Base-by-base conservation (phyloP, 306 rosid genomes). In the Quercus alba region DNA sequence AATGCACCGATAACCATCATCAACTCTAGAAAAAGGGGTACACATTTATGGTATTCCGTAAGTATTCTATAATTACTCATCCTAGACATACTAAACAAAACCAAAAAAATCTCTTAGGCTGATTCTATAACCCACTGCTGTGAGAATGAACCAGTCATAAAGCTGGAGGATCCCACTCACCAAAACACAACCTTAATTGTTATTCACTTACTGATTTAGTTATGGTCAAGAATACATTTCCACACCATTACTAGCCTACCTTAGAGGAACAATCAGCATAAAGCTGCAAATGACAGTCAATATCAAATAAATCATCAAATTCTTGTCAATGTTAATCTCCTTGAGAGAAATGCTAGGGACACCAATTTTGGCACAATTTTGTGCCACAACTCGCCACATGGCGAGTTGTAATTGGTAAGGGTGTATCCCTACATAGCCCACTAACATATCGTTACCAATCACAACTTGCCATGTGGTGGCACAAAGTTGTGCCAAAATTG, bases 21-120 rank as follows among this genome's bases (percentile, higher is more conserved):
- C 79, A 46, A 49, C 18, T 11, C 52, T 46, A 35, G 2, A 6
- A 35, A 6, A 1, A 2, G 2, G 2, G 6, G 8, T 35, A 35
- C 8, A 0, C 2, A 35, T 35, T 33, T 35, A 35, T 35, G 2
- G 0, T 6, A 35, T 5, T 35, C 2, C 0, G 0, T 5, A 0
- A 35, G 2, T 35, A 5, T 35, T 35, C 44, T 35, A 35, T 35
- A 35, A 35, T 35, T 35, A 35, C 41, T 33, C 41, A 33, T 33
- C 41, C 41, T 33, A 33, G 1, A 33, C 41, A 33, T 5, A 5
- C 41, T 33, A 33, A 33, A 33, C 0, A 0, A 33, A 31, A 31
- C 33, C 5, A 31, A 31, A 33, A 33, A 5, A 33, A 1, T 33
- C 41, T 33, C 8, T 5, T 33, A 33, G 41, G 7, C 41, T 33